Base-by-base conservation (phyloP, 768 basidiomycete species). In the Pholiota molesta region DNA sequence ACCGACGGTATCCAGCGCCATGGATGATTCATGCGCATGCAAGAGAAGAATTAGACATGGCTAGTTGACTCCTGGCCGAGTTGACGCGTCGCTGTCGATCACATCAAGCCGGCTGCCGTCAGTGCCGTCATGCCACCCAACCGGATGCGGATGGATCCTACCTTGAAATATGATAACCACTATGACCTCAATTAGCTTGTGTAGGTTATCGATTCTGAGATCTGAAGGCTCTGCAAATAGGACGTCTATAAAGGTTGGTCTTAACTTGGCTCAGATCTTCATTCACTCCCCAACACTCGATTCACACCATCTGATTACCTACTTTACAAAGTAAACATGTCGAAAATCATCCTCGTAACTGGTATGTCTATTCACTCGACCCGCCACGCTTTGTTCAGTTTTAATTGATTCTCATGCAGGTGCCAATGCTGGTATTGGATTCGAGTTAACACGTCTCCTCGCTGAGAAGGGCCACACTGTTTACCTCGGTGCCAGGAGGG, bases 361-460 rank as follows among this genome's bases (percentile, higher is more conserved):
- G 78, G 79, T 76, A 55, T 44, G 65, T 40, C 40, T n/a, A 9
- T n/a, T 3, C 17, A 21, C 7, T 8, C 23, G n/a, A 23, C 26
- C 33, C 9, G 35, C 45, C 26, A 29, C 16, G 16, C 14, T 42
- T 17, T 14, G 33, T 52, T 45, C 33, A 26, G 35, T 49, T 28
- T 29, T n/a, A 39, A 17, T 13, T 5, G 14, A 26, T 13, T n/a
- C 16, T 21, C 3, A 28, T 42, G 11, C n/a, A 80, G 79, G 79
- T 53, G 73, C 77, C 33, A 81, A 81, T 65, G 65, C 79, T 55
- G 81, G 81, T 2, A 82, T 83, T 26, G 80, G 81, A 40, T 78
- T 77, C 60, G 80, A 81, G 57, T 73, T 82, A 28, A 78, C 80
- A 13, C 75, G 74, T 29, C 69, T 80, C 16, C 70, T 83, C 7